Percentiles rank a stretch among this genome's conserved stretches.
Conservation (phyloP, 257 asterid species). For the Hygrophila difformis region DNA sequence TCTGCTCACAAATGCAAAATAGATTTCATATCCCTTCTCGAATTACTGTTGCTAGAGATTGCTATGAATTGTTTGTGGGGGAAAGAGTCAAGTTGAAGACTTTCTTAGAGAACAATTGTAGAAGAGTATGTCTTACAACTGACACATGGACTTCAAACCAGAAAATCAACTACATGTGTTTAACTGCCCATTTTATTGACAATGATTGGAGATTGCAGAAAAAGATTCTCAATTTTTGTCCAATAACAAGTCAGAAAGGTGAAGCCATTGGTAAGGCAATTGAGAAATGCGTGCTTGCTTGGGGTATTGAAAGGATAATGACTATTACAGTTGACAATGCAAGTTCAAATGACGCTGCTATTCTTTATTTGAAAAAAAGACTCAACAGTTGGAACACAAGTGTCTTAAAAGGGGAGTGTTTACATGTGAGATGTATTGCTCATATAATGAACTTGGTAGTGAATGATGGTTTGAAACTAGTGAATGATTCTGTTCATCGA, state of each 20-base stretch:
- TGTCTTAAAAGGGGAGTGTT: background rate
- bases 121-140: background rate
- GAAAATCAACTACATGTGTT: background rate
- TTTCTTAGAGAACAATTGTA: too few relatives aligned
- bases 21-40: too few relatives aligned
- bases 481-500: background rate
- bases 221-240: too few relatives aligned
- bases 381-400: background rate
- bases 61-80: background rate
- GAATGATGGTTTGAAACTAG: background rate
- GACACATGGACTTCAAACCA: background rate
- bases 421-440: background rate
- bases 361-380: background rate
- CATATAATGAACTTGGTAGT: background rate
- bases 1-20: too few relatives aligned
- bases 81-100: background rate
- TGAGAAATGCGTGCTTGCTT: background rate
- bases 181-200: conserved; percentile 4
- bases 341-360: background rate
- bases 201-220: too few relatives aligned
- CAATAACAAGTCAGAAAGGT: background rate
- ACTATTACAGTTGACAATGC: background rate
- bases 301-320: background rate
- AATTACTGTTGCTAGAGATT: too few relatives aligned
- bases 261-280: background rate